Evolutionary conservation across 169 alveolate genomes (phyloP).

Genomic region (Plasmodium gonderi): DNA sequence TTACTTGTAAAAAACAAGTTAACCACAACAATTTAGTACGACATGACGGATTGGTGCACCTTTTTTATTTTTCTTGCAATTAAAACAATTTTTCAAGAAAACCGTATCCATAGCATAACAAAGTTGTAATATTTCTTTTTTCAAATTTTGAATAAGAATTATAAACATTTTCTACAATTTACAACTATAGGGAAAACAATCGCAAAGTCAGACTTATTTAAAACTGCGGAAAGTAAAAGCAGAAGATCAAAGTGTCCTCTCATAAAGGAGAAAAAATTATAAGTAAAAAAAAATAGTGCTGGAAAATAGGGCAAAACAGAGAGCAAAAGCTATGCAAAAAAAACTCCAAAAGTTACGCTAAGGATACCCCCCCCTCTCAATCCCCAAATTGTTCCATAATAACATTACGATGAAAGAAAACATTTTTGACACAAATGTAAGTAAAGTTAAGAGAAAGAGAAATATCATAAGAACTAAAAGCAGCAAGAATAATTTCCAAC

Average conservation of each 20-base stretch:
- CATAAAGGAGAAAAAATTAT: too few species aligned
- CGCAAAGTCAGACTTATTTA: background rate
- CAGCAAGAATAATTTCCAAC: background rate
- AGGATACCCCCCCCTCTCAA: background rate
- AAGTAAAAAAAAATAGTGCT: too few species aligned
- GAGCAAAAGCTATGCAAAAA: background rate
- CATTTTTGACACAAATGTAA: constrained; percentile 29
- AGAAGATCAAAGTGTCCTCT: too few species aligned
- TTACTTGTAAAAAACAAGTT: background rate
- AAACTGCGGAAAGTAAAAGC: background rate
- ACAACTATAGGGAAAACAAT: background rate
- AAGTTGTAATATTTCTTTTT: background rate
- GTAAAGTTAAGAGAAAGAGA: constrained; percentile 25
- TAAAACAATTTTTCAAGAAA: background rate
- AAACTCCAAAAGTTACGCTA: background rate
- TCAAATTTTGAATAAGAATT: too few species aligned
- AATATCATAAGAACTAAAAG: constrained; percentile 43
- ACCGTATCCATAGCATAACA: background rate
- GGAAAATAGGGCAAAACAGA: too few species aligned
- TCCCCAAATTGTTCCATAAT: background rate
- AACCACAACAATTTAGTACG: constrained; percentile 3
- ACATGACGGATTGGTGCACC: background rate
- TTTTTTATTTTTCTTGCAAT: background rate
- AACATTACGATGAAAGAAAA: constrained; percentile 28
- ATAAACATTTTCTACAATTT: too few species aligned